Percentiles rank a stretch among this genome's conserved stretches.
Conservation (phyloP, 805 yeast species). For the Ogataea trehaloabstinens region DNA sequence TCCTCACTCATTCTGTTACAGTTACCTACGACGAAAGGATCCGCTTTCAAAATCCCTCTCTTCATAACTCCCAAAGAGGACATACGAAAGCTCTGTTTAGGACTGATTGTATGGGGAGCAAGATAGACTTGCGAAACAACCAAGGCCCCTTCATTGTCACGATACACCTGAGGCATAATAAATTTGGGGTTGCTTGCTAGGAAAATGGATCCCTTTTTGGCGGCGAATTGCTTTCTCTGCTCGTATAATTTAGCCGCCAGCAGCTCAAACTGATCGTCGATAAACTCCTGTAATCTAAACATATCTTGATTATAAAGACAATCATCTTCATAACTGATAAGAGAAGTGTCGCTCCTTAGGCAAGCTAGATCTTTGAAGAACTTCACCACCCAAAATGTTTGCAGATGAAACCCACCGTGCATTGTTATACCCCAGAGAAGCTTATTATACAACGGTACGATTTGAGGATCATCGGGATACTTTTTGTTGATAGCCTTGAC, state of each 20-base stretch:
- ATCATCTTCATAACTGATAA: constrained; percentile 17
- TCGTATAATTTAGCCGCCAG: constrained; percentile 14
- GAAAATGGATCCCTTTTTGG: constrained; percentile 10
- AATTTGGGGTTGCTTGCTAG: constrained; percentile 11
- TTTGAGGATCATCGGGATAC: constrained; percentile 38
- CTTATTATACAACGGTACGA: constrained; percentile 33
- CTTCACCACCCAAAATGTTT: constrained; percentile 42
- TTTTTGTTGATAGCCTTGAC: constrained; percentile 34
- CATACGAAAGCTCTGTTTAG: constrained; percentile 11
- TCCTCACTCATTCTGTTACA: constrained; percentile 19
- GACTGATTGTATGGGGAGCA: constrained; percentile 2
- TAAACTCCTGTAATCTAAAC: constrained; percentile 12
- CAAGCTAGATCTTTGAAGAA: constrained; percentile 30
- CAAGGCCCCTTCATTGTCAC: constrained; percentile 8
- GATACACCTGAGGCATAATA: constrained; percentile 18
- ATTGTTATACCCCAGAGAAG: constrained; percentile 42
- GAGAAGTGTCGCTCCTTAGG: constrained; percentile 17
- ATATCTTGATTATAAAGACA: constrained; percentile 11
- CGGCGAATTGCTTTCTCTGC: constrained; percentile 14
- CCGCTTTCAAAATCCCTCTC: constrained; percentile 18
- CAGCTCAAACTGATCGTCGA: constrained; percentile 7
- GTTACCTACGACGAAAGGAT: constrained; percentile 11
- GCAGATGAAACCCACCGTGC: constrained; percentile 44
- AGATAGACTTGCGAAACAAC: constrained; percentile 14
- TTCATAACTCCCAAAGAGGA: constrained; percentile 11